Conservation (phyloP, 2,329 filamentous ascomycete species). For the Ceratocystis destructans region DNA sequence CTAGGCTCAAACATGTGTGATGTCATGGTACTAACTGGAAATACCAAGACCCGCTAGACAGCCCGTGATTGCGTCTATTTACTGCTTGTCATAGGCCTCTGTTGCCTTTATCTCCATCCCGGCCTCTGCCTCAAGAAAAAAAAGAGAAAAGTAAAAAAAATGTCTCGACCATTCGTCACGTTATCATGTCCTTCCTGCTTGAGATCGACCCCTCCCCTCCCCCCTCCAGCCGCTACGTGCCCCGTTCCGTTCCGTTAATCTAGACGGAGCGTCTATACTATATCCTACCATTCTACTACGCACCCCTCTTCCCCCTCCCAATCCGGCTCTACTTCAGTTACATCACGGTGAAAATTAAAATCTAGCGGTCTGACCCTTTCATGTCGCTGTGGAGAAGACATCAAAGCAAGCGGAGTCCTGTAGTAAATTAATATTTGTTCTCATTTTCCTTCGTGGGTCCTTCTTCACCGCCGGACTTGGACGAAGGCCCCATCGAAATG, state of each 20-base stretch:
- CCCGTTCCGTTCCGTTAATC: background rate
- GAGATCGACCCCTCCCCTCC: background rate
- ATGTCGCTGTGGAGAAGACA: background rate
- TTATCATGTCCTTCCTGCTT: background rate
- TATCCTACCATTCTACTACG: background rate
- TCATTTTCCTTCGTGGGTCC: background rate
- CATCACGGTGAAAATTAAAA: background rate
- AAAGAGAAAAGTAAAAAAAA: background rate
- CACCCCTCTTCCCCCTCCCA: background rate
- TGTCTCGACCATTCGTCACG: background rate
- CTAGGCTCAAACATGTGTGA: background rate
- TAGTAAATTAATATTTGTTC: background rate
- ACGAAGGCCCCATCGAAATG: background rate
- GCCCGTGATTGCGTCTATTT: background rate
- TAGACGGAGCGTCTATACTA: background rate
- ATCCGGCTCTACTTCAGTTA: background rate
- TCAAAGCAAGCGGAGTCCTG: no score
- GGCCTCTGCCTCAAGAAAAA: no score
- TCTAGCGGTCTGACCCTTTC: background rate
- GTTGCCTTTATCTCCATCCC: background rate
- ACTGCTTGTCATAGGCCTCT: background rate
- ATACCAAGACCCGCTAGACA: background rate
- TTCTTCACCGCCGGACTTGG: constrained; percentile 7
- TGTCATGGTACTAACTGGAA: background rate
- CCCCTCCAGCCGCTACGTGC: background rate